Evolutionary conservation across 805 yeast species (phyloP), one percentile per base, ranked within the genome.

Genomic region (Priceomyces medius): DNA sequence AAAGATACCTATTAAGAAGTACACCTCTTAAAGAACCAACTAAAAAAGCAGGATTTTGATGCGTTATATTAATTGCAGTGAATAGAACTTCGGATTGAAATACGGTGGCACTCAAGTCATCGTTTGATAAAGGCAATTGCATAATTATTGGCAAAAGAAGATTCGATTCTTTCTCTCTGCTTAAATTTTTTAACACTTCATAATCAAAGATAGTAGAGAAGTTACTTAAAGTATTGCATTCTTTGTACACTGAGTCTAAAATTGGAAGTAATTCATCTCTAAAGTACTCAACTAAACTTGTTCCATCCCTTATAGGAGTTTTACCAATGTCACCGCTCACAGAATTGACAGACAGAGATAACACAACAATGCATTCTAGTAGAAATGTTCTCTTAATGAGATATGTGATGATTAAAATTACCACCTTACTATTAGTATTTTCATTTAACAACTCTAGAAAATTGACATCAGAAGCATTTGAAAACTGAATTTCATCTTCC

Each of bases 261-360:
- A 61, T 37, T 0, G 67, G 67, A 26, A 57, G 45, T 38, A 63
- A 37, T 14, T 58, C 52, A 35, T 58, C 58, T 17, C 58, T 48
- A 33, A 62, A 45, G 37, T 47, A 59, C 18, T 51, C 49, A n/a
- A 61, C 42, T n/a, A 58, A 36, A 18, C 26, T 31, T 12, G 24
- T 35, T 8, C 31, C 19, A 13, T 13, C 18, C 6, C 17, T 24
- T 33, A 23, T 31, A 8, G 21, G 3, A 6, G 39, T 18, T 18
- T 37, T 41, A 16, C 31, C 40, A 20, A 41, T 26, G 19, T 41
- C 44, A 13, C 44, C 44, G 10, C n/a, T 27, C 14, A 38, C 26
- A 7, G 18, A 19, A 7, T 12, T 17, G n/a, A 17, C 38, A 43
- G 32, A 36, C 34, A n/a, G 31, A 28, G 46, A 42, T 20, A 47